Conservation (phyloP, 2,329 filamentous ascomycete genomes). For the Paraconiothyrium brasiliense region DNA sequence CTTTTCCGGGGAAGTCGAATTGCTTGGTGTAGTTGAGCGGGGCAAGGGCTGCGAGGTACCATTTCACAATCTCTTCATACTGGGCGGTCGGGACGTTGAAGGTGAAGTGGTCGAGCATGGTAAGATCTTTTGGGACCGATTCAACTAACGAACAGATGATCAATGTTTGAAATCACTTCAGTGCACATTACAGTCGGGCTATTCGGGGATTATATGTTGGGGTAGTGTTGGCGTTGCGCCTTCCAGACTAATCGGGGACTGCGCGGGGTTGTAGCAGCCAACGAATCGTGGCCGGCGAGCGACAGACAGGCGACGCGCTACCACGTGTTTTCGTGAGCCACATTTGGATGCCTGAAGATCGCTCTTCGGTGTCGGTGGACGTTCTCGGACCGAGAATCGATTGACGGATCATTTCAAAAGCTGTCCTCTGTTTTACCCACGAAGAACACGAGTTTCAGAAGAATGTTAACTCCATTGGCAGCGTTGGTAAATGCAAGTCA, state of each 20-base stretch:
- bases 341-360: neutral
- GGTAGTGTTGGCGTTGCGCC: neutral
- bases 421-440: neutral
- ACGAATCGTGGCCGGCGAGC: neutral
- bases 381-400: neutral
- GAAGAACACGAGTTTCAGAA: neutral
- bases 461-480: neutral
- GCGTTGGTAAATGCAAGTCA: too few relatives aligned
- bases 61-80: constrained; percentile 31
- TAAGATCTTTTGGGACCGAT: constrained; percentile 29
- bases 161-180: neutral
- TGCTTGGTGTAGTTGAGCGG: constrained; percentile 38
- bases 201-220: neutral
- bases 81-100: constrained; percentile 30
- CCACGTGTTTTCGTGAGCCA: constrained; percentile 9
- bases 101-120: constrained; percentile 50
- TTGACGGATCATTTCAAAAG: neutral
- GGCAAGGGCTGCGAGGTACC: constrained; percentile 36
- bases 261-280: neutral
- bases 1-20: constrained; percentile 28
- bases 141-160: too few relatives aligned
- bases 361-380: neutral
- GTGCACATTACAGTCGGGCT: neutral
- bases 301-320: neutral
- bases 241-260: neutral